phyloP scores from a whole-genome alignment of 2,329 filamentous ascomycete genomes.

The Alternaria longipes region DNA sequence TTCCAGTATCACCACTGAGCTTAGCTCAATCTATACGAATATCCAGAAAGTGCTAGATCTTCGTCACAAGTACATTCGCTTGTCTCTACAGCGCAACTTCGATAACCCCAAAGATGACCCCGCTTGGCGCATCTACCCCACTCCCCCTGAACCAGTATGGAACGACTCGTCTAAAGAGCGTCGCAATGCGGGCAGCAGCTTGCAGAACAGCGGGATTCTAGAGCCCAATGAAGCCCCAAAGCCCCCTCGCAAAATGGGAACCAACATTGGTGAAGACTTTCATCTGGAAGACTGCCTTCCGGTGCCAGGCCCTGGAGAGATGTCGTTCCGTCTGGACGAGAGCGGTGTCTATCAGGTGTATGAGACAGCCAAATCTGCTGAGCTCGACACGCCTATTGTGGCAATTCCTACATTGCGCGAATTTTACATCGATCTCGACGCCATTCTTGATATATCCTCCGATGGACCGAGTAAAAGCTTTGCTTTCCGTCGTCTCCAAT shows the following conservation, averaged over 20 bases:
- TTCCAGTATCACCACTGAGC: constrained; percentile 81
- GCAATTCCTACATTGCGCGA: constrained; percentile 91
- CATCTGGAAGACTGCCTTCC: constrained; percentile 79
- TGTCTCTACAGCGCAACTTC: constrained; percentile 81
- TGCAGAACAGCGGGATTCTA: constrained; percentile 51
- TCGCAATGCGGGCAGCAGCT: constrained; percentile 49
- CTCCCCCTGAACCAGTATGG: constrained; percentile 92
- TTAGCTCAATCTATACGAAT: constrained; percentile 86
- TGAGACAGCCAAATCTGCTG: constrained; percentile 70
- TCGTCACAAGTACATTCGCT: constrained; percentile 84
- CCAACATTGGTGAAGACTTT: constrained; percentile 93
- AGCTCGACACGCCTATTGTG: constrained; percentile 74
- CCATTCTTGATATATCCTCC: constrained; percentile 86
- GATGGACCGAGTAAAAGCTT: constrained; percentile 98
- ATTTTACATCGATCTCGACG: constrained; percentile 94
- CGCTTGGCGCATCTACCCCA: constrained; percentile 88
- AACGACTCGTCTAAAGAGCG: constrained; percentile 64
- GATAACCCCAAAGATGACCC: constrained; percentile 90
- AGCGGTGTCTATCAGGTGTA: constrained; percentile 94
- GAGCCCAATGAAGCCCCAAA: constrained; percentile 48
- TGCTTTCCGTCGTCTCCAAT: constrained; percentile 91
- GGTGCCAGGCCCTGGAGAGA: constrained; percentile 73
- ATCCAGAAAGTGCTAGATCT: constrained; percentile 90
- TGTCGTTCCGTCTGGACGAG: constrained; percentile 81
- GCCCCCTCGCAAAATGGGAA: constrained; percentile 80